Evolutionary conservation across 257 asterid genomes (phyloP).

Genomic region (Mitragyna speciosa): DNA sequence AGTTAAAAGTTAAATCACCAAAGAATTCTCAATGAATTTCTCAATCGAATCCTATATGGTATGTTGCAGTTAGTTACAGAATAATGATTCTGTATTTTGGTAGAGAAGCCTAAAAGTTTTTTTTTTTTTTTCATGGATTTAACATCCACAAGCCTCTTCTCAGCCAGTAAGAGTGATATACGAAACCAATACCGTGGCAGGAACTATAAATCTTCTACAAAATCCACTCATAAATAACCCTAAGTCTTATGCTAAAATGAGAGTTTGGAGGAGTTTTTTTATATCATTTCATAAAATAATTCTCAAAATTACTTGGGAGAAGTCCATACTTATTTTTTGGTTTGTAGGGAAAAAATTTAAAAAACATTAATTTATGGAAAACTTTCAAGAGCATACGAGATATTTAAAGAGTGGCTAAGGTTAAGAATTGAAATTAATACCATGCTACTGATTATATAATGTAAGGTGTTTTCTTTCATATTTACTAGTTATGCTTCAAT

Average conservation of each 20-base stretch:
- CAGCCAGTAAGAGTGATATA: too few relatives aligned
- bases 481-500: not conserved
- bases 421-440: not conserved
- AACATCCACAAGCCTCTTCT: not conserved
- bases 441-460: too few relatives aligned
- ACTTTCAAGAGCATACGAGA: not conserved
- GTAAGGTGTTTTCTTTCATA: not conserved
- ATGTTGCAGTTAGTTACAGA: not conserved
- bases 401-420: not conserved
- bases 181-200: not conserved
- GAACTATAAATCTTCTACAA: too few relatives aligned
- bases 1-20: constrained; percentile 6
- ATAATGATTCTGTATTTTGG: not conserved
- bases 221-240: too few relatives aligned
- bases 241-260: not conserved
- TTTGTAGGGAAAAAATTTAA: not conserved
- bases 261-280: not conserved
- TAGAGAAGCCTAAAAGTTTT: not conserved
- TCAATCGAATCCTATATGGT: not conserved
- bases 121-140: not conserved
- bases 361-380: too few relatives aligned
- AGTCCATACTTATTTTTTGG: too few relatives aligned
- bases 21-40: not conserved
- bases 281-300: not conserved
- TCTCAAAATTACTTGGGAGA: not conserved